Evolutionary conservation across 257 asterid species (phyloP).

Genomic region (Lithospermum erythrorhizon): DNA sequence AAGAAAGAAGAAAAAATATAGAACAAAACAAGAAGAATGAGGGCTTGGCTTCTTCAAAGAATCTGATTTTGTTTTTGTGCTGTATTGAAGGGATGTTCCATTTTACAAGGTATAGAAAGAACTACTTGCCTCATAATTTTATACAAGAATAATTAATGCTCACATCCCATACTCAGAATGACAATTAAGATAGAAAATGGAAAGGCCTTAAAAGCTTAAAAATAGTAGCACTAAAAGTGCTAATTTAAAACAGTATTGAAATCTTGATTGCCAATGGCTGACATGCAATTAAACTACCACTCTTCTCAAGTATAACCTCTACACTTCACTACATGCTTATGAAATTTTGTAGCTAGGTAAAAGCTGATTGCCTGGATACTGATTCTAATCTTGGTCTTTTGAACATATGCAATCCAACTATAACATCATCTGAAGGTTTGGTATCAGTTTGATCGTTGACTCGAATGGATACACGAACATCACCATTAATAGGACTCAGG

Average conservation of each 20-base stretch:
- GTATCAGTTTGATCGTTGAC: constrained; percentile 25
- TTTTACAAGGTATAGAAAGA: neutral
- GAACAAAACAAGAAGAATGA: too few relatives aligned
- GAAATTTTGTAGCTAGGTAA: neutral
- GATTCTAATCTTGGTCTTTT: constrained; percentile 35
- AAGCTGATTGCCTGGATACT: constrained; percentile 35
- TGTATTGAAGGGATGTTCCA: neutral
- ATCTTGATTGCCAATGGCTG: neutral
- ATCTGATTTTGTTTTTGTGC: too few relatives aligned
- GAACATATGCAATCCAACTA: constrained; percentile 64
- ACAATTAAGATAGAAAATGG: neutral
- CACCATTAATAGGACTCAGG: constrained; percentile 63
- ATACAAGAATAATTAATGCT: neutral
- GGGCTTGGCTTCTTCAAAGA: neutral
- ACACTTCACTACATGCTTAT: neutral
- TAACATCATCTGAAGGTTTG: constrained; percentile 35
- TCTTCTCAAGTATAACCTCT: neutral
- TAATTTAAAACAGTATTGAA: neutral
- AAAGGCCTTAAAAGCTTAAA: neutral
- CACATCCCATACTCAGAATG: neutral
- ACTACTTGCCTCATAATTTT: neutral
- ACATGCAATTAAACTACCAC: neutral
- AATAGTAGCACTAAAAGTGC: neutral
- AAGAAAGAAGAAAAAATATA: too few relatives aligned
- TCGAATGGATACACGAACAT: constrained; percentile 39